Evolutionary conservation across 23 red algal species (phyloP).

Genomic region (Gracilaria caudata): DNA sequence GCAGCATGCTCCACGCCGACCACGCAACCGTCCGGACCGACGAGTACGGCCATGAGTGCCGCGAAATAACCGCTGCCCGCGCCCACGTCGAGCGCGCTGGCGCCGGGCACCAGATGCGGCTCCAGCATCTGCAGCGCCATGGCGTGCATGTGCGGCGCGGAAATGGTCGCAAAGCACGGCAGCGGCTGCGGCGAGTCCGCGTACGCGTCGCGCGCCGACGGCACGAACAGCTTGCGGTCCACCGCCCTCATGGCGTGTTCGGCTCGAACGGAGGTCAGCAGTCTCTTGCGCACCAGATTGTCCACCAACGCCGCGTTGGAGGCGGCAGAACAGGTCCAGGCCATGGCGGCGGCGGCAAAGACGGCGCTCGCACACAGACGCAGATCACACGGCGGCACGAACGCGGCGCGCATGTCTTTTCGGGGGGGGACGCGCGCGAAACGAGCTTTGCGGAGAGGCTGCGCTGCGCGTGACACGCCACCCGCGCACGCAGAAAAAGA

Average conservation of each 20-base stretch:
- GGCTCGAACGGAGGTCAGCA: conserved; percentile 54
- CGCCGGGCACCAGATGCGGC: conserved; percentile 45
- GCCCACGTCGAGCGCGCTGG: conserved; percentile 80
- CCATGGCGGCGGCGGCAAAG: conserved; percentile 52
- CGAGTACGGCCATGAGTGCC: conserved; percentile 56
- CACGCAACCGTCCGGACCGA: conserved; percentile 56
- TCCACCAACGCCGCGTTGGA: conserved; percentile 72
- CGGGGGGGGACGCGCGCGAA: background rate
- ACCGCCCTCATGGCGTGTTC: conserved; percentile 74
- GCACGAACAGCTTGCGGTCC: conserved; percentile 73
- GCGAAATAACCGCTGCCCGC: conserved; percentile 81
- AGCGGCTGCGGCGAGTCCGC: conserved; percentile 79
- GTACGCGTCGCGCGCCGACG: conserved; percentile 54
- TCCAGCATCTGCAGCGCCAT: conserved; percentile 79
- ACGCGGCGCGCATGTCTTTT: background rate
- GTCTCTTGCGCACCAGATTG: conserved; percentile 53
- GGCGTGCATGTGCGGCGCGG: conserved; percentile 95
- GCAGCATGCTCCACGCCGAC: conserved; percentile 84
- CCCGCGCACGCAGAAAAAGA: background rate
- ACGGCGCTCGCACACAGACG: background rate
- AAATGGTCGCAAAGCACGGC: conserved; percentile 82
- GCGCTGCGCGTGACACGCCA: background rate
- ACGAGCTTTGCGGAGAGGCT: background rate
- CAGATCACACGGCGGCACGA: background rate
- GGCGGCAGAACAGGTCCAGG: conserved; percentile 80